A percentile compares a stretch with the other conserved stretches of the same genome.
Evolutionary conservation across 2,329 filamentous ascomycete genomes (phyloP).

Genomic region (Tolypocladium paradoxum): DNA sequence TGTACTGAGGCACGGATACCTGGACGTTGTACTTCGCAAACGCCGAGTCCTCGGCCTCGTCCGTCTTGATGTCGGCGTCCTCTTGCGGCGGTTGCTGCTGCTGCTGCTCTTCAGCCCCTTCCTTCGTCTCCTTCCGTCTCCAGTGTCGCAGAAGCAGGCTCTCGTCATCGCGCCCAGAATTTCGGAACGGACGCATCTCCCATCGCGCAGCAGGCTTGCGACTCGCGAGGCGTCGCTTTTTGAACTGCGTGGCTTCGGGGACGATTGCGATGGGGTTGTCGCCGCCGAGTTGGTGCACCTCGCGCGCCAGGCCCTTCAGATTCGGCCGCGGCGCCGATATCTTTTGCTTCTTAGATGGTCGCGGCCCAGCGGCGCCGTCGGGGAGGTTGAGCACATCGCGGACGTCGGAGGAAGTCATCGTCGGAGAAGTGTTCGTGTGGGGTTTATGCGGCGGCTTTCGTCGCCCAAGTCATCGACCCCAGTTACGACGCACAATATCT

Average conservation of each 20-base stretch:
- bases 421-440: slow-evolving; percentile 9
- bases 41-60: slow-evolving; percentile 41
- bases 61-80: slow-evolving; percentile 17
- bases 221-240: slow-evolving; percentile 44
- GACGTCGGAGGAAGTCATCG: slow-evolving; percentile 68
- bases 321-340: slow-evolving; percentile 47
- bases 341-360: slow-evolving; percentile 68
- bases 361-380: slow-evolving; percentile 36
- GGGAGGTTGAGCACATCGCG: slow-evolving; percentile 82
- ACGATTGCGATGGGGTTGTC: slow-evolving; percentile 59
- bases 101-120: slow-evolving; percentile 16
- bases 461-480: slow-evolving; percentile 9
- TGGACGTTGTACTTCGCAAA: slow-evolving; percentile 87
- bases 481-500: background rate
- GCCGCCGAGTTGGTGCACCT: slow-evolving; percentile 54
- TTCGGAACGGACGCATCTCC: slow-evolving; percentile 62
- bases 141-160: slow-evolving; percentile 66
- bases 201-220: slow-evolving; percentile 49
- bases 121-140: slow-evolving; percentile 48
- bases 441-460: slow-evolving; percentile 9
- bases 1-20: slow-evolving; percentile 70
- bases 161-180: slow-evolving; percentile 63
- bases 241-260: slow-evolving; percentile 47
- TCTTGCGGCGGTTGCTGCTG: slow-evolving; percentile 18
- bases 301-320: slow-evolving; percentile 53